These are phyloP conservation scores for Leishmania arabica DNA, from an alignment of 208 protist species.

Conservation along the genomic window DNA sequence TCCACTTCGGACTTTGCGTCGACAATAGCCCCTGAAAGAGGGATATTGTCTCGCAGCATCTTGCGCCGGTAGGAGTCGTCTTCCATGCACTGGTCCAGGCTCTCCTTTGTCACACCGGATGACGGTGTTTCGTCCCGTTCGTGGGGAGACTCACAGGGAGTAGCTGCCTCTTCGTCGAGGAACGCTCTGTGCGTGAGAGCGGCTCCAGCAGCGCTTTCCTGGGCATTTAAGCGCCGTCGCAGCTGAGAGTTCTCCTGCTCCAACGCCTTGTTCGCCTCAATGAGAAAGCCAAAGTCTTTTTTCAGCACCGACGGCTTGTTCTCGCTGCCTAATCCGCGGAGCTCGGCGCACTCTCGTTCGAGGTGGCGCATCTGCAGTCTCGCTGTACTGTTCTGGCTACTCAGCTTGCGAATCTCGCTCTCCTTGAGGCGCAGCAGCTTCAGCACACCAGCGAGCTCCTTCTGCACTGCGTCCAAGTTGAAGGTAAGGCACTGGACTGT, in stretches of 20 bases:
- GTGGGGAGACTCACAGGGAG: background rate
- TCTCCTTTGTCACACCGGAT: background rate
- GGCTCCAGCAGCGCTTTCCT: background rate
- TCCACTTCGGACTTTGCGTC: conserved; percentile 29
- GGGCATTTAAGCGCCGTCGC: conserved; percentile 38
- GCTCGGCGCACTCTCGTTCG: conserved; percentile 41
- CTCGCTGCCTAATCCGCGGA: conserved; percentile 25
- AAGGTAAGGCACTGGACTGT: conserved; percentile 22
- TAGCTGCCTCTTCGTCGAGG: background rate
- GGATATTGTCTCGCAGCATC: conserved; percentile 37
- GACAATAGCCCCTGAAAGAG: conserved; percentile 47
- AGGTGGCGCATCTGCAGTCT: conserved; percentile 54
- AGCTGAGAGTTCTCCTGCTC: conserved; percentile 65
- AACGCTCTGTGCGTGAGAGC: background rate
- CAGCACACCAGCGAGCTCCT: conserved; percentile 56
- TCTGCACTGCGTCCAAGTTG: conserved; percentile 33
- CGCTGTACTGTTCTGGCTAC: conserved; percentile 38
- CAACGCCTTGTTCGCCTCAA: conserved; percentile 76
- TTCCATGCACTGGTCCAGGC: conserved; percentile 5
- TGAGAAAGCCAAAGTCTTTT: conserved; percentile 59
- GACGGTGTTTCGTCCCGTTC: background rate
- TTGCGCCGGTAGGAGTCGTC: conserved; percentile 34
- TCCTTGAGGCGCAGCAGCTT: conserved; percentile 63
- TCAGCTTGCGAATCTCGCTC: conserved; percentile 46
- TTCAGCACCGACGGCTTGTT: conserved; percentile 29